Evolutionary conservation across 768 basidiomycete genomes (phyloP).

Genomic region (Suillus hirtellus): DNA sequence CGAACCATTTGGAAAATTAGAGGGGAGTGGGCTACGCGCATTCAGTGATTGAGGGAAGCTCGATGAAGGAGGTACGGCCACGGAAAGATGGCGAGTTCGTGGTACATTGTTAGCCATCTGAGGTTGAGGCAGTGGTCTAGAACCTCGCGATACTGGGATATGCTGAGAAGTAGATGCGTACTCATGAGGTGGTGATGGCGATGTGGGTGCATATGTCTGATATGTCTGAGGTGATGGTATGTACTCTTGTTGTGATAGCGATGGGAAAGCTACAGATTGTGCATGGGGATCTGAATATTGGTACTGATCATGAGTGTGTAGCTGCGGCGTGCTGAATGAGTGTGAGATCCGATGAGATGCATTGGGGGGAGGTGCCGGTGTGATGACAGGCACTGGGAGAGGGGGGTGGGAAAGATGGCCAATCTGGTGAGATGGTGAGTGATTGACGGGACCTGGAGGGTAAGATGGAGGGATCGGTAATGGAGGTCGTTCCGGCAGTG

Average conservation of each 20-base stretch:
- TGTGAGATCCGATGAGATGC: conserved; percentile 26
- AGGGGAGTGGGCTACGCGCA: conserved; percentile 11
- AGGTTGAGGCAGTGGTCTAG: conserved; percentile 34
- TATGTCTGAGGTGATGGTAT: conserved; percentile 31
- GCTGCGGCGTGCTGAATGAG: conserved; percentile 29
- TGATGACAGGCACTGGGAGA: conserved; percentile 13
- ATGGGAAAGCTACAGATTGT: conserved; percentile 25
- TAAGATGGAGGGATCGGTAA: conserved; percentile 27
- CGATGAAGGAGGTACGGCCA: conserved; percentile 29
- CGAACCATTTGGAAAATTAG: conserved; percentile 18
- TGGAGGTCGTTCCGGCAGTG: conserved; percentile 43
- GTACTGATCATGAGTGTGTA: conserved; percentile 23
- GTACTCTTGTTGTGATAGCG: conserved; percentile 24
- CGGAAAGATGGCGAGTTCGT: conserved; percentile 32
- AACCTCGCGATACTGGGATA: conserved; percentile 18
- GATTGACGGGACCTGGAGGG: conserved; percentile 19
- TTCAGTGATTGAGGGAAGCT: conserved; percentile 32
- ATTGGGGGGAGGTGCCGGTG: conserved; percentile 19
- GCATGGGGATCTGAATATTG: conserved; percentile 26
- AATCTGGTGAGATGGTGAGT: conserved; percentile 23
- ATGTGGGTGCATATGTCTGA: conserved; percentile 17
- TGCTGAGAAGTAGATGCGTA: conserved; percentile 11
- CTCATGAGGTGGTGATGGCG: conserved; percentile 30
- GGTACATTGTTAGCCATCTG: conserved; percentile 23
- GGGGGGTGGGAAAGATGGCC: conserved; percentile 18